These are phyloP conservation scores for Aschersonia sp. DNA, from an alignment of 2,329 filamentous ascomycete species.

Conservation along the genomic window DNA sequence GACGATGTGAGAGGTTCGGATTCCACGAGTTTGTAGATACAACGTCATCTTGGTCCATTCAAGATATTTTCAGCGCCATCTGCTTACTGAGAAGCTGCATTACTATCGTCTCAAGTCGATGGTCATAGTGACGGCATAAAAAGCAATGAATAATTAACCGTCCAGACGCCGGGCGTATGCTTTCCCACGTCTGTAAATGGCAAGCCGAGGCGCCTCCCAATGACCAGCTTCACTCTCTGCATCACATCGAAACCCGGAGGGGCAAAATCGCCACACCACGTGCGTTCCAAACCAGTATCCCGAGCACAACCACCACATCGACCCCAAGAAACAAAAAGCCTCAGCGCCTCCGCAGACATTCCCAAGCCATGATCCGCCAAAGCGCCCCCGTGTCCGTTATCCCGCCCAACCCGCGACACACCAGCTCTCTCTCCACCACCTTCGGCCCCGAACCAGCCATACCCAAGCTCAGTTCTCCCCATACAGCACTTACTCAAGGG, in stretches of 20 bases:
- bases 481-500: too few species aligned
- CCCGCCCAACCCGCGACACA: too few species aligned
- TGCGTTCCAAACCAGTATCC: not conserved
- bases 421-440: too few species aligned
- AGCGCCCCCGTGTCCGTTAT: too few species aligned
- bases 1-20: not conserved
- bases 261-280: not conserved
- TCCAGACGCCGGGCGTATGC: not conserved
- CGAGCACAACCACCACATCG: too few species aligned
- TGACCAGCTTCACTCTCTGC: not conserved
- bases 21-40: not conserved
- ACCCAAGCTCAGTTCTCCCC: too few species aligned
- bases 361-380: too few species aligned
- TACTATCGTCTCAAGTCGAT: not conserved
- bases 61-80: not conserved
- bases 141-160: not conserved
- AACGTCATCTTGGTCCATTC: not conserved
- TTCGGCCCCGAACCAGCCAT: too few species aligned
- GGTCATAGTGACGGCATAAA: not conserved
- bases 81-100: too few species aligned
- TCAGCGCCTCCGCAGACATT: too few species aligned
- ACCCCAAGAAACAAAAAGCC: too few species aligned
- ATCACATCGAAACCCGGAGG: not conserved
- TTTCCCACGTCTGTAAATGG: slow-evolving; percentile 8
- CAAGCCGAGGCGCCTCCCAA: slow-evolving; percentile 5